Conservation (phyloP, 441 rosid genomes). For the California macrophylla region DNA sequence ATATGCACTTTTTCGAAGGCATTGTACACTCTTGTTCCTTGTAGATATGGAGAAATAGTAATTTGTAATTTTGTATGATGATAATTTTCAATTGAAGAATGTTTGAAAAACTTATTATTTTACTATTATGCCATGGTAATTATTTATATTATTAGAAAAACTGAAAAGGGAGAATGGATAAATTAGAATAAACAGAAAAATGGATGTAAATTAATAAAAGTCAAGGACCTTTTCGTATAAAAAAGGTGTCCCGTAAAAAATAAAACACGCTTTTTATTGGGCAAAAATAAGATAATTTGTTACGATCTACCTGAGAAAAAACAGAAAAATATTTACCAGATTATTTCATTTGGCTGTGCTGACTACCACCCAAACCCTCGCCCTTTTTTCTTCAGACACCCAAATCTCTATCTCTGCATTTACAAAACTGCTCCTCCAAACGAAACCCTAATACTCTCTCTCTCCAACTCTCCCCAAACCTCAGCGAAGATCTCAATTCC, state of each 20-base stretch:
- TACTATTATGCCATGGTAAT: no score
- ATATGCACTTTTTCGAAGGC: background rate
- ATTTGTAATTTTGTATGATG: no score
- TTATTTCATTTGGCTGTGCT: constrained; percentile 23
- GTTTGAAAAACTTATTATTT: no score
- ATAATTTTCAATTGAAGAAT: no score
- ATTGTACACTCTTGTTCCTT: background rate
- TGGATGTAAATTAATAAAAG: background rate
- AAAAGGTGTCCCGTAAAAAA: background rate
- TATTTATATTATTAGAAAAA: no score
- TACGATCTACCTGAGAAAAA: background rate
- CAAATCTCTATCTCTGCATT: constrained; percentile 9
- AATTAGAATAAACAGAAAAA: no score
- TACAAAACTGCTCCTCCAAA: background rate
- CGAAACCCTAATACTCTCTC: constrained; percentile 13
- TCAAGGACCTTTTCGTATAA: background rate
- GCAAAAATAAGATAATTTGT: background rate
- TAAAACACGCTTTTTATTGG: background rate
- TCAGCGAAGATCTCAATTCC: background rate
- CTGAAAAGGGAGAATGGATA: background rate
- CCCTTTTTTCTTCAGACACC: background rate
- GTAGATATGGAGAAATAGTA: no score
- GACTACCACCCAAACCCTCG: constrained; percentile 33
- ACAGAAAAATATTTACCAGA: background rate
- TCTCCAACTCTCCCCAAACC: constrained; percentile 18